These are phyloP conservation scores for Mycena albidolilacea DNA, from an alignment of 768 basidiomycete genomes.

Conservation along the genomic window DNA sequence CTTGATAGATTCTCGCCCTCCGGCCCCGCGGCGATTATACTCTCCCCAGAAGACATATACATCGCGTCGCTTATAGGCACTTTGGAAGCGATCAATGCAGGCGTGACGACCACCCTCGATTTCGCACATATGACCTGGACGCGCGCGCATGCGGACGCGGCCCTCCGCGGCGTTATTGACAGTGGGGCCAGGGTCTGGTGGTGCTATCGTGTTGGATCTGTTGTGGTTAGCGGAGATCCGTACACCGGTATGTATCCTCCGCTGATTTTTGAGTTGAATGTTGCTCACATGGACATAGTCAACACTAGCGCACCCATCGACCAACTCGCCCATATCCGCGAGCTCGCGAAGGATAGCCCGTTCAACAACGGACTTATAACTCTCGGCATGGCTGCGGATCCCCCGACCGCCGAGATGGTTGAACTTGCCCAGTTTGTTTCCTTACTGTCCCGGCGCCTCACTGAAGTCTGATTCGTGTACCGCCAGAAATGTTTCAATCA, in stretches of 20 bases:
- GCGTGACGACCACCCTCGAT: constrained; percentile 24
- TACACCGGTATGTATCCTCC: constrained; percentile 5
- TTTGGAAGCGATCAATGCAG: constrained; percentile 29
- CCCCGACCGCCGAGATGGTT: constrained; percentile 21
- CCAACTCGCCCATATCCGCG: constrained; percentile 31
- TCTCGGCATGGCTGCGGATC: constrained; percentile 25
- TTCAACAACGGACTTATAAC: constrained; percentile 28
- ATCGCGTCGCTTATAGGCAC: constrained; percentile 27
- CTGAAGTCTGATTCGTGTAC: constrained; percentile 1
- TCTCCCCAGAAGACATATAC: constrained; percentile 30
- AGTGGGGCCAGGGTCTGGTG: constrained; percentile 29
- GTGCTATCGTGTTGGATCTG: constrained; percentile 28
- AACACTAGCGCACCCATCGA: constrained; percentile 29
- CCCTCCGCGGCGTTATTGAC: constrained; percentile 21
- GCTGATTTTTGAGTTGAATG: not conserved
- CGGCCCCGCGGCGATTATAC: constrained; percentile 22
- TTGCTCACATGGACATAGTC: not conserved
- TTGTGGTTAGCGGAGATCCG: constrained; percentile 31
- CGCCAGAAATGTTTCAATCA: constrained; percentile 25
- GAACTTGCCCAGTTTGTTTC: constrained; percentile 18
- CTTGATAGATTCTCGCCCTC: constrained; percentile 17
- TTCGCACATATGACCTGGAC: constrained; percentile 32
- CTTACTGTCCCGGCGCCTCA: not conserved
- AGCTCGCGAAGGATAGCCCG: constrained; percentile 23
- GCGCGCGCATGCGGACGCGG: constrained; percentile 22